A percentile compares a stretch with the other conserved stretches of the same genome.
phyloP scores from a whole-genome alignment of 75 land plant species.

The Isoetes taiwanensis region DNA sequence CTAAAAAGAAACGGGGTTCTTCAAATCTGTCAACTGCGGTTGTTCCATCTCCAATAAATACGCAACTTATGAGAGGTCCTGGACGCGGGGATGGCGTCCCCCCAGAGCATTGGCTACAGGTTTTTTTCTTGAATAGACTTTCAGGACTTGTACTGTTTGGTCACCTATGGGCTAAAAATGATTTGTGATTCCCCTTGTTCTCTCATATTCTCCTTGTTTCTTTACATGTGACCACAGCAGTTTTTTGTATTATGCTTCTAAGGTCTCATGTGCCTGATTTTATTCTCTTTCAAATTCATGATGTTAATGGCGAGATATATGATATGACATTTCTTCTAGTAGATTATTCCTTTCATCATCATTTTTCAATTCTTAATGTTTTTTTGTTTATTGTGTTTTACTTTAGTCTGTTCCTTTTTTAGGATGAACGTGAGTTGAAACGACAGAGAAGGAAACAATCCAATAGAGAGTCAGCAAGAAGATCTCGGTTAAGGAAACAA shows the following conservation, averaged over 20 bases:
- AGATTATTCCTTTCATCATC: too few species aligned
- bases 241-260: slow-evolving; percentile 5
- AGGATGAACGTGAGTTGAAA: slow-evolving; percentile 88
- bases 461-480: slow-evolving; percentile 84
- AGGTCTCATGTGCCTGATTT: too few species aligned
- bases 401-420: not conserved
- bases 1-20: slow-evolving; percentile 24
- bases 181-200: not conserved
- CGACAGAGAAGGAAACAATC: slow-evolving; percentile 86
- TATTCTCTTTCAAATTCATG: too few species aligned
- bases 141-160: not conserved
- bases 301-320: too few species aligned
- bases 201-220: too few species aligned
- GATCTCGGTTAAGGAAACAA: slow-evolving; percentile 81
- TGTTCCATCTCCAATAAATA: slow-evolving; percentile 16
- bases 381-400: too few species aligned
- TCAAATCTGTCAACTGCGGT: slow-evolving; percentile 13
- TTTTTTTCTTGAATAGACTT: slow-evolving; percentile 8
- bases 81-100: slow-evolving; percentile 20
- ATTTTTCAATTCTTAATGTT: too few species aligned
- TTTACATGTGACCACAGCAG: too few species aligned
- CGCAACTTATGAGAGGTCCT: slow-evolving; percentile 9
- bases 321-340: too few species aligned
- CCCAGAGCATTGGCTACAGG: slow-evolving; percentile 39
- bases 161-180: not conserved